Evolutionary conservation across 2,329 filamentous ascomycete species (phyloP).

Genomic region (Calonectria multiphialidica): DNA sequence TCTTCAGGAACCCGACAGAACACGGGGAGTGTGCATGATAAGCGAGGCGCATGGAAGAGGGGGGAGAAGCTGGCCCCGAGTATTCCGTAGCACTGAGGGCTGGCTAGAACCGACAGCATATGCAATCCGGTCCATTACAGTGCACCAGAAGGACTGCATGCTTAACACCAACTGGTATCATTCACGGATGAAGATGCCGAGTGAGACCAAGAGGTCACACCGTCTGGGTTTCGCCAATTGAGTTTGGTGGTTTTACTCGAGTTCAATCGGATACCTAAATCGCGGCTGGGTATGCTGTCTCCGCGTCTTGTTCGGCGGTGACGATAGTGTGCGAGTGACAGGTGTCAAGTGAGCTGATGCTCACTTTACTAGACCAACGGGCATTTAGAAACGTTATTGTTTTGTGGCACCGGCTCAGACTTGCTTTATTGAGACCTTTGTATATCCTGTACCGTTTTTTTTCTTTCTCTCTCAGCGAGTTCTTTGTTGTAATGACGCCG

Average conservation of each 20-base stretch:
- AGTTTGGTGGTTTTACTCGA: no score
- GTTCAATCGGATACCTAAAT: not conserved
- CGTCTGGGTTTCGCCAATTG: not conserved
- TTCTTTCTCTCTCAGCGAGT: not conserved
- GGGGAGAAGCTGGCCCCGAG: not conserved
- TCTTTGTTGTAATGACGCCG: no score
- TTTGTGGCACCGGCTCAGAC: not conserved
- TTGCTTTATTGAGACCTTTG: no score
- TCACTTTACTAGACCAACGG: not conserved
- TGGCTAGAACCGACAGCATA: not conserved
- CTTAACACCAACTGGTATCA: not conserved
- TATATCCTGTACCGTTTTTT: not conserved
- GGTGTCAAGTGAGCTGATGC: not conserved
- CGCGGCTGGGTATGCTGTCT: no score
- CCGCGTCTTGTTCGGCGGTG: not conserved
- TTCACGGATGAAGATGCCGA: not conserved
- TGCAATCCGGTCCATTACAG: not conserved
- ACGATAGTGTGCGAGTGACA: not conserved
- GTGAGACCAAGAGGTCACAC: not conserved
- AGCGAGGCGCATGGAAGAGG: no score
- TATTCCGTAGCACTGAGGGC: not conserved
- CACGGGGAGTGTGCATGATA: not conserved
- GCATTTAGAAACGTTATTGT: no score
- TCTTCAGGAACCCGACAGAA: not conserved
- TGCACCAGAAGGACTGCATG: not conserved